Evolutionary conservation across 306 rosid genomes (phyloP), one percentile per base, ranked within the genome.

Genomic region (Dryas alaskensis): DNA sequence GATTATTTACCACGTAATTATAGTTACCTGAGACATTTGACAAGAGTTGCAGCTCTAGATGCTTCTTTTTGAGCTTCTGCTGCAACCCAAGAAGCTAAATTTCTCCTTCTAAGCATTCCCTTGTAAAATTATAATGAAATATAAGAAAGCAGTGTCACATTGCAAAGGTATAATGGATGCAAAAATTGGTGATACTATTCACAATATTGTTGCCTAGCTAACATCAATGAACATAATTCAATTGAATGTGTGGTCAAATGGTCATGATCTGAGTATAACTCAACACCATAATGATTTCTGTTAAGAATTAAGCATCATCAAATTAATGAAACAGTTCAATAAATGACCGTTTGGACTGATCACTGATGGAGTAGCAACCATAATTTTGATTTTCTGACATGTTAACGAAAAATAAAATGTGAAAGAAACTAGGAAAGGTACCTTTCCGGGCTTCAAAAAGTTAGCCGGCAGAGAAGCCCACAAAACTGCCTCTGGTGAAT

Each of bases 1-100:
- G 13, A 27, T 1, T 67, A 4, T 1, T 13, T 4, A 27, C 17
- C 22, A 67, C 0, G 10, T 57, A 47, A 42, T 4, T 60, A 12
- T 7, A 6, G 9, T 73, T 89, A 94, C 99, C 90, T 87, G 68
- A 92, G 86, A 80, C 96, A 89, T 84, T 76, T 92, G 79, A 90
- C 86, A 57, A 88, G 79, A 57, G 67, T 78, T 73, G 96, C 83
- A 73, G 99, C 96, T 53, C 81, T 82, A 16, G 83, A 73, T 75
- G 96, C 95, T 83, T 92, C 97, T 74, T 89, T 88, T 75, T 94
- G 96, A 75, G 99, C 98, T 84, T 92, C 96, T 81, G 79, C 65
- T 65, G 82, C 89, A 48, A 94, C 89, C 81, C 83, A 77, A 79
- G 96, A 84, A n/a, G 97, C 97, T 78, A 89, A 67, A 73, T 87